Percentiles rank a stretch among this genome's conserved stretches.
These are phyloP conservation scores for Fusarium miscanthi DNA, from an alignment of 2,329 filamentous ascomycete species.

Conservation along the genomic window DNA sequence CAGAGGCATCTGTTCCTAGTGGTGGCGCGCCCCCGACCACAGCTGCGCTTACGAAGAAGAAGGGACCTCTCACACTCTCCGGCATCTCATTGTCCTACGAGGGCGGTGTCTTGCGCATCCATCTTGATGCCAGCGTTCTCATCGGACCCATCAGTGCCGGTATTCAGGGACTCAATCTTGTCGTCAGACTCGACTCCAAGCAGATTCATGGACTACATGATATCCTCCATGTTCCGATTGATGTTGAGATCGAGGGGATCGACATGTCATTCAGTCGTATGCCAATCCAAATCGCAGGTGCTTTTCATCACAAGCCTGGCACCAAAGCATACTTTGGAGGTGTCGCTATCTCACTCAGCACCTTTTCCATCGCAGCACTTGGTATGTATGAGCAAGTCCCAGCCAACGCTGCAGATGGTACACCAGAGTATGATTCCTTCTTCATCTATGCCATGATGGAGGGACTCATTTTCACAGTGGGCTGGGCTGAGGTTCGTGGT, in stretches of 20 bases:
- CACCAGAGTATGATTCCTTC: background rate
- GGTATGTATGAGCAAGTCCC: background rate
- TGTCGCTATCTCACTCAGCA: background rate
- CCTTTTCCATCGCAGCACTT: background rate
- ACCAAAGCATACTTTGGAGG: background rate
- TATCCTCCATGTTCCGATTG: fast-evolving
- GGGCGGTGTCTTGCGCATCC: fast-evolving
- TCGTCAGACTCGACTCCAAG: background rate
- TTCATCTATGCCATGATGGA: background rate
- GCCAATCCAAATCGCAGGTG: background rate
- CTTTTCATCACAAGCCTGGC: background rate
- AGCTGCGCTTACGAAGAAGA: fast-evolving
- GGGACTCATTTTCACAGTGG: background rate
- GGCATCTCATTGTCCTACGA: background rate
- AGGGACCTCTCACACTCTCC: background rate
- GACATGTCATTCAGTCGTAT: fast-evolving
- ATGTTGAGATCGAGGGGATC: fast-evolving
- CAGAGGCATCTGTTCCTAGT: fast-evolving
- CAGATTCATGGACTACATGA: fast-evolving
- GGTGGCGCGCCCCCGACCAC: fast-evolving
- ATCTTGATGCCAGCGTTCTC: background rate
- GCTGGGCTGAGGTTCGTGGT: background rate
- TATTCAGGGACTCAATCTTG: background rate
- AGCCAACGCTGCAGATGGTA: fast-evolving
- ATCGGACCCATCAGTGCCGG: background rate